These are phyloP conservation scores for Podospora appendiculata DNA, from an alignment of 495 filamentous ascomycete species.

Conservation along the genomic window DNA sequence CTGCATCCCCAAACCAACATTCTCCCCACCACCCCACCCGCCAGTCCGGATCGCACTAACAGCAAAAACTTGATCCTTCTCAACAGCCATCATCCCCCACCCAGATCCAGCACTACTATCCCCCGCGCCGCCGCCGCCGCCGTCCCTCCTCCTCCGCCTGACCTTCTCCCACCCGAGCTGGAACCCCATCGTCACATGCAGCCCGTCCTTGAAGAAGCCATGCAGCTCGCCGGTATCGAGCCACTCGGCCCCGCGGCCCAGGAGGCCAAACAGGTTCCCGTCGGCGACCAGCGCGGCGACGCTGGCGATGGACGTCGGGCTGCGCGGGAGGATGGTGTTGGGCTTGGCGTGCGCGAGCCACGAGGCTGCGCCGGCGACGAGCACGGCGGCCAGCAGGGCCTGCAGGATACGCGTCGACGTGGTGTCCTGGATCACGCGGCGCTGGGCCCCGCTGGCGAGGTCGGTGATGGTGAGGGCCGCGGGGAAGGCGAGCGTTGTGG, in stretches of 20 bases:
- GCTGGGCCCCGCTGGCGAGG: conserved; percentile 4
- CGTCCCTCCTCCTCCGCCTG: neutral
- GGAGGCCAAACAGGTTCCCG: conserved; percentile 14
- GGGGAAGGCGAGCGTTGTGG: conserved; percentile 6
- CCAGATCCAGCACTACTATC: neutral
- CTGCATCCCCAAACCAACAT: conserved; percentile 14
- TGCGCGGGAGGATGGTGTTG: conserved; percentile 19
- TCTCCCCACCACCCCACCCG: conserved; percentile 17
- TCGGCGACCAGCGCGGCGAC: conserved; percentile 23
- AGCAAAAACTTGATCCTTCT: conserved; percentile 11
- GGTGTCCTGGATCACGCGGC: conserved; percentile 22
- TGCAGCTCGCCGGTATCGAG: conserved; percentile 1
- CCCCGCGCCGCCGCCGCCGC: neutral
- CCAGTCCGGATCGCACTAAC: conserved; percentile 12
- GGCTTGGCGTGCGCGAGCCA: conserved; percentile 18
- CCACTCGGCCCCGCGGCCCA: conserved; percentile 15
- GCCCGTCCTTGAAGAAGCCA: conserved; percentile 11
- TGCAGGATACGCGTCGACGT: conserved; percentile 27
- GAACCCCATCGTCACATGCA: conserved; percentile 17
- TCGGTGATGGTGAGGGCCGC: conserved; percentile 6
- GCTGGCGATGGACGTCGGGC: conserved; percentile 23
- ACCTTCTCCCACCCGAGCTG: conserved; percentile 13
- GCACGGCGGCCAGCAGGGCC: conserved; percentile 16
- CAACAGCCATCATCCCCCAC: neutral
- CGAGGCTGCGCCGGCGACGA: conserved; percentile 12